phyloP scores from a whole-genome alignment of 495 filamentous ascomycete species.

The Penicillium cinerascens region DNA sequence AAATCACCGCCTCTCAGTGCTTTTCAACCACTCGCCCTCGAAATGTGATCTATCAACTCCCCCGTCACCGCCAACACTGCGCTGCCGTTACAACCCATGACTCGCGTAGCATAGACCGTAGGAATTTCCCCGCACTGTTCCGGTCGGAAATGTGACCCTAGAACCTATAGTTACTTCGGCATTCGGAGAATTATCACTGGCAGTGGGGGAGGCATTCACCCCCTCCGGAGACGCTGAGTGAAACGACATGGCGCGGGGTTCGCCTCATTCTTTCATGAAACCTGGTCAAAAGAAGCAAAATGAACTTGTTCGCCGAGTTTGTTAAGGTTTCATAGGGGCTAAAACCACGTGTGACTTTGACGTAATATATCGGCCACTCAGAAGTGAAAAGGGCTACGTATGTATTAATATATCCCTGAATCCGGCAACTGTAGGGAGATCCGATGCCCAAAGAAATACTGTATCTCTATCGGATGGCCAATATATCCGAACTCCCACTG shows the following conservation, averaged over 20 bases:
- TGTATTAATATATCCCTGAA: no score
- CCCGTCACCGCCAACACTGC: not conserved
- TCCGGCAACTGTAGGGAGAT: no score
- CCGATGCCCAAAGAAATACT: no score
- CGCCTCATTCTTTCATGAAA: not conserved
- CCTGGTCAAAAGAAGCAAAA: not conserved
- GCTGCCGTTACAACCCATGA: not conserved
- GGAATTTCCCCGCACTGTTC: not conserved
- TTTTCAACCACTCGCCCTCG: not conserved
- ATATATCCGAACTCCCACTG: no score
- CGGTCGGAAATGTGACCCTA: no score
- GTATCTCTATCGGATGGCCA: no score
- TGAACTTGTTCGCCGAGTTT: not conserved
- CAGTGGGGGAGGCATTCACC: conserved; percentile 10
- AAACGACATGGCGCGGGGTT: conserved; percentile 28
- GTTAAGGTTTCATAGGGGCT: conserved; percentile 3
- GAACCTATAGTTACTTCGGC: no score
- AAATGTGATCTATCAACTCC: not conserved
- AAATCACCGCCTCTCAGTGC: not conserved
- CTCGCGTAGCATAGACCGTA: not conserved
- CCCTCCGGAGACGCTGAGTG: conserved; percentile 23
- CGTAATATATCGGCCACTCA: no score
- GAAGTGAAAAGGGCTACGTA: no score
- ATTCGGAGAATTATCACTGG: conserved; percentile 23
- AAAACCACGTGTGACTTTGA: conserved; percentile 9